Evolutionary conservation across 2,329 filamentous ascomycete species (phyloP).

Genomic region (Monilinia fructicola): DNA sequence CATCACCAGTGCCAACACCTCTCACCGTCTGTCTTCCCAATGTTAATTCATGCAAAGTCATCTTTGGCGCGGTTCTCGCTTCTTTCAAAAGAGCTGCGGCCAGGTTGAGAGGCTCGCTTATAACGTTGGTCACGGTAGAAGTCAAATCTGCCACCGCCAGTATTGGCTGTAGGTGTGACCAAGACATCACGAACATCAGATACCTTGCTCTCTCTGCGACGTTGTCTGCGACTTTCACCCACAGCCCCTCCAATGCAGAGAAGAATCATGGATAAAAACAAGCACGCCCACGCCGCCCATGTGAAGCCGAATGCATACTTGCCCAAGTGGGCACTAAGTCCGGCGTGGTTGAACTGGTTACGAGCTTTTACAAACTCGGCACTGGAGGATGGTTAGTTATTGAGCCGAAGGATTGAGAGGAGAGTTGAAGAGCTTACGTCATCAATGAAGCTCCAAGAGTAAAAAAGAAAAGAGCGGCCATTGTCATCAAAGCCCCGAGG

Average conservation of each 20-base stretch:
- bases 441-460: constrained; percentile 67
- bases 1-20: too few relatives aligned
- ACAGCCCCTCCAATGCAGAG: constrained; percentile 60
- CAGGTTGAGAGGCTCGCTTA: neutral
- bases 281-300: constrained; percentile 68
- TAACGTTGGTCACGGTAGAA: constrained; percentile 21
- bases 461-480: constrained; percentile 68
- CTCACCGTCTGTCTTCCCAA: neutral
- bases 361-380: constrained; percentile 67
- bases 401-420: neutral
- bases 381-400: constrained; percentile 40
- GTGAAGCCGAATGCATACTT: constrained; percentile 72
- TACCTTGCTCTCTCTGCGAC: neutral
- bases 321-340: constrained; percentile 61
- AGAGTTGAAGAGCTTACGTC: constrained; percentile 57
- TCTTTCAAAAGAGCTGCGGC: constrained; percentile 11
- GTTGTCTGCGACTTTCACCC: neutral
- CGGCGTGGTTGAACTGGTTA: constrained; percentile 58
- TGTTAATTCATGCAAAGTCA: constrained; percentile 17
- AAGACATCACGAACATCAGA: neutral
- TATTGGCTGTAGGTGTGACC: neutral
- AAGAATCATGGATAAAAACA: constrained; percentile 64
- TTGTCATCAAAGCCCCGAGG: constrained; percentile 55
- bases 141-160: neutral
- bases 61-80: constrained; percentile 21